These are phyloP conservation scores for Dactylellina parvicollis DNA, from an alignment of 2,329 filamentous ascomycete genomes.

Conservation along the genomic window DNA sequence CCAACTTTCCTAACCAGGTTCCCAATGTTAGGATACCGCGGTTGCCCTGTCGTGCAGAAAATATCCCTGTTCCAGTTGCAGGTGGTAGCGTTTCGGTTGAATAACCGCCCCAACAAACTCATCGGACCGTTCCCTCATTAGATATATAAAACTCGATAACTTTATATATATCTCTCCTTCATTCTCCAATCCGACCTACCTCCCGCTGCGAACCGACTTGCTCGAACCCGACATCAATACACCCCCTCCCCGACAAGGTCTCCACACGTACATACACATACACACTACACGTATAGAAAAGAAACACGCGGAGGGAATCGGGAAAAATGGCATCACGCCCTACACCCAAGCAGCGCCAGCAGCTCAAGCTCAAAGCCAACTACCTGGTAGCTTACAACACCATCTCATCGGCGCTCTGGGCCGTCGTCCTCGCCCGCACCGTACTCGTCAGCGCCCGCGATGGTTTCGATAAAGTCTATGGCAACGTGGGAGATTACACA, in stretches of 20 bases:
- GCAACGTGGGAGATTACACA: conserved; percentile 72
- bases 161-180: too few species aligned
- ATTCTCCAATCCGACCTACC: too few species aligned
- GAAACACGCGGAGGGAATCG: neutral
- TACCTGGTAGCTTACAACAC: conserved; percentile 91
- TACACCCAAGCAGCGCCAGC: conserved; percentile 26
- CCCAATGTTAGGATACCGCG: neutral
- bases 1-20: neutral
- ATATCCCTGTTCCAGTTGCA: conserved; percentile 1
- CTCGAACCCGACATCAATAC: too few species aligned
- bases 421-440: conserved; percentile 76
- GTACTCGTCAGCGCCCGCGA: conserved; percentile 67
- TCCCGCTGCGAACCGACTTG: too few species aligned
- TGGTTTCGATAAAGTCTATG: conserved; percentile 70
- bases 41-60: neutral
- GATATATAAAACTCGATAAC: neutral
- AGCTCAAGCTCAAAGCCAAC: conserved; percentile 58
- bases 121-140: neutral
- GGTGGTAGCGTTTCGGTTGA: conserved; percentile 28
- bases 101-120: conserved; percentile 28
- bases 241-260: neutral
- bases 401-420: conserved; percentile 80
- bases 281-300: neutral
- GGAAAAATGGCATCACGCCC: conserved; percentile 36
- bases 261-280: too few species aligned